Evolutionary conservation across 2,329 filamentous ascomycete species (phyloP).

Genomic region (Fusarium marasasianum): DNA sequence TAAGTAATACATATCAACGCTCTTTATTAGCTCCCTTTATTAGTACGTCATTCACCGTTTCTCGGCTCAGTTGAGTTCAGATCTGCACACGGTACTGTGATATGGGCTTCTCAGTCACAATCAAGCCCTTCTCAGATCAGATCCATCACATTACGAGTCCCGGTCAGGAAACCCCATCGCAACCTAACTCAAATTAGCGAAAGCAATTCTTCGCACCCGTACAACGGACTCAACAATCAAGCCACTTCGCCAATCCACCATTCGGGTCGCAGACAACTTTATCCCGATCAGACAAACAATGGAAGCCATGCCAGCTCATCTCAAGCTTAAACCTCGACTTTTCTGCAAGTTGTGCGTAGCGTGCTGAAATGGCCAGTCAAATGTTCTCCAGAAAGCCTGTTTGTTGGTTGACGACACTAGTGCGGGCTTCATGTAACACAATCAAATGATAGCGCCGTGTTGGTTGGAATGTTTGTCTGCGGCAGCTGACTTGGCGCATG

Average conservation of each 20-base stretch:
- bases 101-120: rapidly evolving
- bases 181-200: rapidly evolving
- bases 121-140: background rate
- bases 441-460: background rate
- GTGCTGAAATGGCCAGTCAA: background rate
- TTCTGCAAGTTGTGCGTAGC: background rate
- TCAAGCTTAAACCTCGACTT: rapidly evolving
- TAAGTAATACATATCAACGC: no score
- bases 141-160: background rate
- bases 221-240: background rate
- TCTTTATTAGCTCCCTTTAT: no score
- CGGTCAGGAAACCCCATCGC: background rate
- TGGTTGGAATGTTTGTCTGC: background rate
- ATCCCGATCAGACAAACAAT: background rate
- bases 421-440: background rate
- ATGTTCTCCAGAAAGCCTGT: background rate
- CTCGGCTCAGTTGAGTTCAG: rapidly evolving
- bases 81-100: no score
- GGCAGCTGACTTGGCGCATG: background rate
- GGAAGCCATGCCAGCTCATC: background rate
- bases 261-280: background rate
- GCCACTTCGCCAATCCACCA: background rate
- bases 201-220: rapidly evolving
- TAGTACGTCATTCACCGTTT: background rate
- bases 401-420: background rate